Conservation (phyloP, 2,329 filamentous ascomycete genomes). For the Coniochaeta prunicola region DNA sequence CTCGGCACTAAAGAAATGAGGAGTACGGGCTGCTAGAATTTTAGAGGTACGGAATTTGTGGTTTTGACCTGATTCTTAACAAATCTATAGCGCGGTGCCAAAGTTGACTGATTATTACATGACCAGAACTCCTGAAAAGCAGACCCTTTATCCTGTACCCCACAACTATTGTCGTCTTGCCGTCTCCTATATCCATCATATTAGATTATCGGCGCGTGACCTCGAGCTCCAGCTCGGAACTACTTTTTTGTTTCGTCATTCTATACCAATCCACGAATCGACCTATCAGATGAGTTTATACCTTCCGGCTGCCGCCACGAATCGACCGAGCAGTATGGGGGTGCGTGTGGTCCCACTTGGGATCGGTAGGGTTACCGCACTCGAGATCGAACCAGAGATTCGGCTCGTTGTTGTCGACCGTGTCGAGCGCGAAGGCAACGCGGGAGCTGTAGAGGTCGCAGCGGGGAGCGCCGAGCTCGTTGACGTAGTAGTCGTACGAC, state of each 20-base stretch:
- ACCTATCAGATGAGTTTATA: neutral
- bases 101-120: neutral
- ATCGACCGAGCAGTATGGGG: neutral
- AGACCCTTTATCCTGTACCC: neutral
- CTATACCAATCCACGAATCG: neutral
- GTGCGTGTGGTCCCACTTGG: slow-evolving; percentile 13
- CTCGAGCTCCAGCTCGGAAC: neutral
- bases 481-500: slow-evolving; percentile 27
- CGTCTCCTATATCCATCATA: neutral
- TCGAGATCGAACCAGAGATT: slow-evolving; percentile 27
- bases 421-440: slow-evolving; percentile 20
- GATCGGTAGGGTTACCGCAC: slow-evolving; percentile 25
- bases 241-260: neutral
- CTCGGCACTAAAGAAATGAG: neutral
- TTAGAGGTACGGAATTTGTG: neutral
- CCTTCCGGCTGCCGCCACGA: neutral
- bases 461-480: slow-evolving; percentile 20
- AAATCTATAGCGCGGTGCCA: neutral
- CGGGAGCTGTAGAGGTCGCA: slow-evolving; percentile 28
- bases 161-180: neutral
- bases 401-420: slow-evolving; percentile 20
- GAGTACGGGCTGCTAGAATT: neutral
- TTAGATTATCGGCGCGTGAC: neutral
- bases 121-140: neutral
- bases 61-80: neutral